Base-by-base conservation (phyloP, 2,329 filamentous ascomycete species). In the Calcarisporium arbuscula region DNA sequence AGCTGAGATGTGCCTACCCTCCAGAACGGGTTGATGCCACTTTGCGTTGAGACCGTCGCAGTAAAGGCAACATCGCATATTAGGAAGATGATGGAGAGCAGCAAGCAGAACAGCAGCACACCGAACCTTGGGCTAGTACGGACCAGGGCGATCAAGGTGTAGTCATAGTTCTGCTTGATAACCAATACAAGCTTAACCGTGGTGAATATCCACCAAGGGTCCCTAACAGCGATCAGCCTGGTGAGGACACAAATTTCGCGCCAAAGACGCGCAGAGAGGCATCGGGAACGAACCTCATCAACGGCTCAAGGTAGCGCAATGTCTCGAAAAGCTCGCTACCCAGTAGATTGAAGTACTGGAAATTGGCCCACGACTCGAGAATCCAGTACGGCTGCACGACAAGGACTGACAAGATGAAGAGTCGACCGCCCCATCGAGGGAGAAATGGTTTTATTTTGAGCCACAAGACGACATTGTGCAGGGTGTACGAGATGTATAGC, bases 21-120 rank as follows among this genome's bases (percentile, higher is more conserved):
- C 42, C 42, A 44, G 34, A 30, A 44, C 11, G 42, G 42, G 26
- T 44, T 44, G 31, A 44, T 42, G 21, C 39, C 42, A 25, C 39
- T 42, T 18, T 38, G 34, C 12, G 15, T 17, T 6, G 33, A 32
- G 12, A 30, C 19, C 11, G 22, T 16, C 5, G 32, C 29, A 9
- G 35, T 40, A 15, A 35, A 26, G 25, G 30, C 21, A 20, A 38
- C 29, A 18, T 43, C 41, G 33, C 19, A 26, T n/a, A 40, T n/a
- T 12, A 43, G n/a, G 19, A 43, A 43, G 28, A 38, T 23, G 18
- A 43, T 38, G 25, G 41, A 43, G 25, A 43, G 16, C 14, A 41
- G 28, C 28, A 43, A 32, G 35, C 38, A 40, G 18, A 43, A 33
- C 17, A 43, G 17, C 38, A 43, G 35, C 28, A 40, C 32, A 19